These are phyloP conservation scores for Catharanthus roseus DNA, from an alignment of 257 asterid species.

Conservation along the genomic window DNA sequence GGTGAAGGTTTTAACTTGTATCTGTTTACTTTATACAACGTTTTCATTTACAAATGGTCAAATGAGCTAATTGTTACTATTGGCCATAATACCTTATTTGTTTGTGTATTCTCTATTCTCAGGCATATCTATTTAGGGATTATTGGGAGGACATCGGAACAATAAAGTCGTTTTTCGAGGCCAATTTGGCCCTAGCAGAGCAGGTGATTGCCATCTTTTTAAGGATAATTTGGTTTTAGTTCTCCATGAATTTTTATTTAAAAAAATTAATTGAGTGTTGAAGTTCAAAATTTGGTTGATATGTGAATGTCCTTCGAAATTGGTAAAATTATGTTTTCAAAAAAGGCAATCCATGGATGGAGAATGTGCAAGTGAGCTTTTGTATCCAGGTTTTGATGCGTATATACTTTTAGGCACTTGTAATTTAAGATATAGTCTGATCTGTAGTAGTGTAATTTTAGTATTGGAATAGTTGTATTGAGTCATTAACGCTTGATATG, in stretches of 20 bases:
- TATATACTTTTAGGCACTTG: not conserved
- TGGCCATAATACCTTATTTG: not conserved
- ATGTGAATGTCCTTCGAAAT: not conserved
- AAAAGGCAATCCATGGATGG: not conserved
- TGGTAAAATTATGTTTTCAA: not conserved
- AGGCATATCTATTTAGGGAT: conserved; percentile 83
- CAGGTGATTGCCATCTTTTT: conserved; percentile 43
- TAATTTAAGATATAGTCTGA: not conserved
- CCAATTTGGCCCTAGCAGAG: conserved; percentile 87
- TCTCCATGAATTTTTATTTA: not conserved
- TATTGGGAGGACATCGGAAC: conserved; percentile 99
- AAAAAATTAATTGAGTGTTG: not conserved
- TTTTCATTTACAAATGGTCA: not conserved
- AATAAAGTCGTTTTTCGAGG: conserved; percentile 77
- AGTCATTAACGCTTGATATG: conserved; percentile 14
- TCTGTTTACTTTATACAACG: not conserved
- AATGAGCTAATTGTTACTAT: not conserved
- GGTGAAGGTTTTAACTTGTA: conserved; percentile 33
- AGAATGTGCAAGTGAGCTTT: not conserved
- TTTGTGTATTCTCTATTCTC: conserved; percentile 18
- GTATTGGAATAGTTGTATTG: not conserved
- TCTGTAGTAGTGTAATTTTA: not conserved
- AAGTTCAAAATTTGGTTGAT: not conserved
- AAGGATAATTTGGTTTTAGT: not conserved
- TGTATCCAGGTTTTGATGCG: not conserved